Conservation (phyloP, 352 stramenopile species). For the Pythium phragmitis region DNA sequence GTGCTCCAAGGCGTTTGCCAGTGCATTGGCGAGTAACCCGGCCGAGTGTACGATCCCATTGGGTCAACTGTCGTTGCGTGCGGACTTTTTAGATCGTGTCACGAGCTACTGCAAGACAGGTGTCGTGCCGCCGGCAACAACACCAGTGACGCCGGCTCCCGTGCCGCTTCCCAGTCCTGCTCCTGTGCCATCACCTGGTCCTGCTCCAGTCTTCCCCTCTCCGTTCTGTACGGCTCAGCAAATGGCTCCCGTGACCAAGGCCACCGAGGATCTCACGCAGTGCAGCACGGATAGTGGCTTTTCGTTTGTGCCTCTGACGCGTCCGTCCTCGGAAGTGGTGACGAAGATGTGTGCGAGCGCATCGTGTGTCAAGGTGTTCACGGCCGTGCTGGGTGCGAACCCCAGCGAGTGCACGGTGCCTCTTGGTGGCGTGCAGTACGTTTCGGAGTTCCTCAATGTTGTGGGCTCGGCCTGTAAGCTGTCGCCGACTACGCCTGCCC, state of each 20-base stretch:
- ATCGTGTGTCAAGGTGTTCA: slow-evolving; percentile 24
- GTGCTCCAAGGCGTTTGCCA: slow-evolving; percentile 13
- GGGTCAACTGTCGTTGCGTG: slow-evolving; percentile 13
- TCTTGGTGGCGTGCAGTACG: slow-evolving; percentile 13
- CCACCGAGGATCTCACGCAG: slow-evolving; percentile 10
- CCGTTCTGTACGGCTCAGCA: slow-evolving; percentile 7
- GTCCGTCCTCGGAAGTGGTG: slow-evolving; percentile 18
- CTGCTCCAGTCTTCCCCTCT: slow-evolving; percentile 1
- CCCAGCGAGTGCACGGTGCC: slow-evolving; percentile 19
- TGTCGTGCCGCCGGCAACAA: slow-evolving; percentile 3
- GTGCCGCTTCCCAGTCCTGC: slow-evolving; percentile 15
- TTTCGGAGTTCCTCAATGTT: slow-evolving; percentile 13
- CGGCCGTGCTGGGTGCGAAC: slow-evolving; percentile 8
- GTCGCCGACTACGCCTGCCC: slow-evolving; percentile 4
- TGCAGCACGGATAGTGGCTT: slow-evolving; percentile 11
- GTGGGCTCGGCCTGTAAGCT: slow-evolving; percentile 19
- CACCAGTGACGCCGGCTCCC: background rate
- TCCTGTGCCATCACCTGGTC: slow-evolving; percentile 8
- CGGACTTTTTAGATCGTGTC: slow-evolving; percentile 18
- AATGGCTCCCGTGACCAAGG: slow-evolving; percentile 12
- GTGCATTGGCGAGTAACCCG: slow-evolving; percentile 1
- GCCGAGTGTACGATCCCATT: slow-evolving; percentile 20
- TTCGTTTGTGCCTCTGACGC: slow-evolving; percentile 24
- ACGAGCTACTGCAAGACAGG: slow-evolving; percentile 16
- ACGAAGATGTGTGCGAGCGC: slow-evolving; percentile 26